Evolutionary conservation across 176 grass and related monocot genomes (phyloP), one percentile per base, ranked within the genome.

Genomic region (Aegilops speltoides): DNA sequence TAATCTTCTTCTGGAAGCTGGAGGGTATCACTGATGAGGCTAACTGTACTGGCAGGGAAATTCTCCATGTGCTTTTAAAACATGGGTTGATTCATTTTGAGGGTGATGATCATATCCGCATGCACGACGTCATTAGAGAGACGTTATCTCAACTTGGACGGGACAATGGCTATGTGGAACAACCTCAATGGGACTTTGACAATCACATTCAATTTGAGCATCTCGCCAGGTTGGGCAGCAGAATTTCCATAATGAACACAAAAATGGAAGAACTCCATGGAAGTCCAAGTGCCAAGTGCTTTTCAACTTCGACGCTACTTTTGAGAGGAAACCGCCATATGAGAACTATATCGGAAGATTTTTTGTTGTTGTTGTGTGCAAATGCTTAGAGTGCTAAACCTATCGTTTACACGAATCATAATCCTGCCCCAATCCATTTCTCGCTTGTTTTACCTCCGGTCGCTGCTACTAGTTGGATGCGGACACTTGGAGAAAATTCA

Each of bases 71-170:
- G 16, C 66, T 89, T 8, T 19, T 64, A 65, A 79, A 79, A 1
- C 82, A 54, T 79, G 31, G 56, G 4, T 65, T 89, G 75, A 0
- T 89, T 5, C 71, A 84, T 65, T 84, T 79, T 59, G 87, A 89
- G 7, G 56, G 37, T 22, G 25, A 64, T 41, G 41, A 73, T 65
- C 11, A 31, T 19, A 59, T 89, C 48, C 76, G 1, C n/a, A 65
- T 89, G 76, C 87, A 84, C 80, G 56, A 89, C 56, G 75, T 84
- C 20, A 28, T 64, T 2, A 88, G 87, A 45, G 87, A 84, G 29
- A 72, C 81, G 1, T 0, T 79, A 6, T 84, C 66, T 64, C 0
- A 1, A n/a, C 14, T 29, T 38, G 75, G 65, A 29, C 9, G 15
- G 7, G 54, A 8, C 0, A 50, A n/a, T 7, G 81, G 16, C 62